Evolutionary conservation across 2,329 filamentous ascomycete species (phyloP).

Genomic region (Cordyceps sp.): DNA sequence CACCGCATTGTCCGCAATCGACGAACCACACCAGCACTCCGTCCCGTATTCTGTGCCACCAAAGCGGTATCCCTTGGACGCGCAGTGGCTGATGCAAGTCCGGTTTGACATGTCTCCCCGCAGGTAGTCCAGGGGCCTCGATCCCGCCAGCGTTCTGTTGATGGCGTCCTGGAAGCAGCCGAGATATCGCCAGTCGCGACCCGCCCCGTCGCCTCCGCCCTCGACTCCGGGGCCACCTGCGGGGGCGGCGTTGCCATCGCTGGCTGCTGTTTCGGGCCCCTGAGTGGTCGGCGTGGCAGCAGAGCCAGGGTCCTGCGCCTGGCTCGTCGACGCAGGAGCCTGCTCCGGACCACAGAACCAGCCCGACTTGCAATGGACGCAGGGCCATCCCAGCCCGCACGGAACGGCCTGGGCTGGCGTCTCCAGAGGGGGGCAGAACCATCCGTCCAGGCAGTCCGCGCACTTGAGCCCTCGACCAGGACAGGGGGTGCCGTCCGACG

Average conservation of each 20-base stretch:
- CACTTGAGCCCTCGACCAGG: conserved; percentile 12
- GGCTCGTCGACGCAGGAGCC: background rate
- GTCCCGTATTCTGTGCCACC: conserved; percentile 31
- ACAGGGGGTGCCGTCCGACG: conserved; percentile 5
- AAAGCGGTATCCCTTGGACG: conserved; percentile 19
- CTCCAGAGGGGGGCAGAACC: conserved; percentile 15
- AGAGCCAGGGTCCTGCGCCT: no score
- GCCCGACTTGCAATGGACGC: conserved; percentile 13
- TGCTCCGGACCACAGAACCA: conserved; percentile 10
- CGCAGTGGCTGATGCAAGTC: conserved; percentile 30
- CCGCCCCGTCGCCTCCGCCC: background rate
- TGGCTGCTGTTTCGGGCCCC: no score
- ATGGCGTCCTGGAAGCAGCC: conserved; percentile 15
- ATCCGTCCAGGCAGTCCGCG: conserved; percentile 12
- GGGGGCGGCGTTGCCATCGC: background rate
- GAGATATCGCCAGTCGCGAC: conserved; percentile 10
- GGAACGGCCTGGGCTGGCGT: conserved; percentile 12
- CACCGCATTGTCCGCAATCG: conserved; percentile 8
- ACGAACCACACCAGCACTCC: conserved; percentile 34
- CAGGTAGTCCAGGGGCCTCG: conserved; percentile 10
- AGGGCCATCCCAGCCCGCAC: conserved; percentile 15
- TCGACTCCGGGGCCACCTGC: background rate
- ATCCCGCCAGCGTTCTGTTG: conserved; percentile 7
- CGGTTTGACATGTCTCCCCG: conserved; percentile 27
- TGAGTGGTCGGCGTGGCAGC: background rate